A percentile compares a stretch with the other conserved stretches of the same genome.
Conservation (phyloP, 148 eudicot genomes). For the Cornus controversa region DNA sequence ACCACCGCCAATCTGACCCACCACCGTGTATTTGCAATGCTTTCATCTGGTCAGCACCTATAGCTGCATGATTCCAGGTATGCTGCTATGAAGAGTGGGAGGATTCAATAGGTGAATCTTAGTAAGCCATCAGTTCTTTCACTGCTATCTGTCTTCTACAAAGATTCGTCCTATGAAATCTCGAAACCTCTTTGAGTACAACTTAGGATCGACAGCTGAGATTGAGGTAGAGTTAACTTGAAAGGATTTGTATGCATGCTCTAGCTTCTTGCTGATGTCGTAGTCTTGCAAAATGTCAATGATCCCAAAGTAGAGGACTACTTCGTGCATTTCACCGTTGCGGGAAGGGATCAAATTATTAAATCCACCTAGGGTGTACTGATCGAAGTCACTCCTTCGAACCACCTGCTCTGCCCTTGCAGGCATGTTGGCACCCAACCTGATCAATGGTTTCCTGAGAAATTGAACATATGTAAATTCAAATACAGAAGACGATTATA, state of each 20-base stretch:
- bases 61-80: not conserved
- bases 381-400: conserved; percentile 74
- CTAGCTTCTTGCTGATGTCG: conserved; percentile 74
- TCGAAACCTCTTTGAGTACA: conserved; percentile 73
- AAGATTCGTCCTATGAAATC: conserved; percentile 75
- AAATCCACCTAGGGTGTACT: conserved; percentile 55
- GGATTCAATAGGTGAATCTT: conserved; percentile 17
- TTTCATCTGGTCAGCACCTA: not conserved
- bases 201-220: conserved; percentile 82
- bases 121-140: not conserved
- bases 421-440: conserved; percentile 88
- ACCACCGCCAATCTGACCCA: not conserved
- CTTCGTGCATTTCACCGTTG: conserved; percentile 60
- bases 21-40: not conserved
- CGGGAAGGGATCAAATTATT: conserved; percentile 46
- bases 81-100: not conserved
- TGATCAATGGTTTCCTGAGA: conserved; percentile 72
- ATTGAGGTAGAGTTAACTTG: conserved; percentile 80
- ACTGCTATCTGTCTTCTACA: conserved; percentile 54
- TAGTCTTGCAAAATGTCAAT: conserved; percentile 87
- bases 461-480: not conserved
- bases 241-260: conserved; percentile 81
- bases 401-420: conserved; percentile 77
- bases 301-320: conserved; percentile 73
- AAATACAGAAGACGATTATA: not conserved